Evolutionary conservation across 31 red algal species (phyloP).

Genomic region (Odonthalia washingtoniensis): DNA sequence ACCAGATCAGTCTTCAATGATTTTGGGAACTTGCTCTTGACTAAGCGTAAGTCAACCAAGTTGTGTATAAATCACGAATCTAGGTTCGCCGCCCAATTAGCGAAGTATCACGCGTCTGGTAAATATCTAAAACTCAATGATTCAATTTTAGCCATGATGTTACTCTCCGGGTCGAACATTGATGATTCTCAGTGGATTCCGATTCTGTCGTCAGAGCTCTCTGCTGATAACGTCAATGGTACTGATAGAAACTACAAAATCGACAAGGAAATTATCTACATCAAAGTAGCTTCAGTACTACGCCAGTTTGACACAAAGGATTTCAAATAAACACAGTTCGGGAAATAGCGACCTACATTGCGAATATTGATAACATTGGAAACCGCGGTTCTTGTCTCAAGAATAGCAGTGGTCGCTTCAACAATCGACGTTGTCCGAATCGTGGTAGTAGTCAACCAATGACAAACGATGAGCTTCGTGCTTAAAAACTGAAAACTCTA

Average conservation of each 20-base stretch:
- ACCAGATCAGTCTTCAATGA: background rate
- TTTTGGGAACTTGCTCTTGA: background rate
- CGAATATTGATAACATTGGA: background rate
- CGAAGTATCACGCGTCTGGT: background rate
- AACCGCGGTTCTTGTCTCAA: background rate
- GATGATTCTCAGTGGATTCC: background rate
- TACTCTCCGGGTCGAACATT: background rate
- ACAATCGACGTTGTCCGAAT: background rate
- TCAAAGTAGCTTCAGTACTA: background rate
- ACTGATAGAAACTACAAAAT: background rate
- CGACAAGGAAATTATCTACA: background rate
- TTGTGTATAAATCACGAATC: background rate
- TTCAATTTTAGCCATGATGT: background rate
- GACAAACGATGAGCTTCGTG: background rate
- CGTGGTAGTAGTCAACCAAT: background rate
- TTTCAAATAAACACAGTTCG: background rate
- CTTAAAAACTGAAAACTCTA: background rate
- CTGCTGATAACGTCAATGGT: background rate
- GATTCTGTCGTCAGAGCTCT: background rate
- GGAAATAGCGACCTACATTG: background rate
- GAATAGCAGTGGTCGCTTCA: background rate
- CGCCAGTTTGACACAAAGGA: background rate
- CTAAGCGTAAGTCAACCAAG: background rate
- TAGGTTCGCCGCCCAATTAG: background rate
- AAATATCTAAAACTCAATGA: background rate